Evolutionary conservation across 2,329 filamentous ascomycete species (phyloP), one percentile per base, ranked within the genome.

Genomic region (Paraphoma sp.): DNA sequence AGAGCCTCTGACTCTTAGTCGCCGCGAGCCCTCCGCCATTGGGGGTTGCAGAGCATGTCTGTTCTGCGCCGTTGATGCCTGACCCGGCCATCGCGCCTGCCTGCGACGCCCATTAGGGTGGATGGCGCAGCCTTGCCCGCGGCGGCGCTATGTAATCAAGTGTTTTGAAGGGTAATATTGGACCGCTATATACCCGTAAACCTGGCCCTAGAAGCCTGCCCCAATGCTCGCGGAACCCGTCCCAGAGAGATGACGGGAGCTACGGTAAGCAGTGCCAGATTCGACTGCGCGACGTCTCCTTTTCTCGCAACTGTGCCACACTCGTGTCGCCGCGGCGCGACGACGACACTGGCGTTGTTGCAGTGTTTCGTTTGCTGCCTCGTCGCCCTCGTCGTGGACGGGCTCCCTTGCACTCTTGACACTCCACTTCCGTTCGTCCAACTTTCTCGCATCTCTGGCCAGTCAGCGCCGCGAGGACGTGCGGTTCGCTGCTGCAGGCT

Each of bases 141-240:
- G 14, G 10, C 33, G 33, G 33, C 33, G 33, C 14, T 36, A 36
- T 36, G 14, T 36, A 36, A 36, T 36, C 33, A 14, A 10, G 14
- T 36, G 33, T 36, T 36, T 36, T 36, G 33, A 14, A 10, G 33
- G 33, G 57, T 60, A 60, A 56, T 60, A 49, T 57, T 59, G 60
- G 53, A 16, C 51, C 53, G 51, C 65, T 66, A 64, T 70, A 64
- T 65, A 60, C 63, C 68, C 63, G 55, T 63, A 56, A 43, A n/a
- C 38, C 18, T 45, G 47, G 53, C 58, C 53, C 50, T 51, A 53
- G 17, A 16, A 14, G 29, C 45, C 46, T 36, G 30, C 10, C 9
- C 33, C 14, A 10, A 14, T 14, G 33, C 33, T 36, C 33, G 33
- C 33, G 33, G 33, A 10, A 14, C 33, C 33, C 33, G 33, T 36